Evolutionary conservation across 176 grass and related monocot genomes (phyloP).

Genomic region (Saccharum spontaneum): DNA sequence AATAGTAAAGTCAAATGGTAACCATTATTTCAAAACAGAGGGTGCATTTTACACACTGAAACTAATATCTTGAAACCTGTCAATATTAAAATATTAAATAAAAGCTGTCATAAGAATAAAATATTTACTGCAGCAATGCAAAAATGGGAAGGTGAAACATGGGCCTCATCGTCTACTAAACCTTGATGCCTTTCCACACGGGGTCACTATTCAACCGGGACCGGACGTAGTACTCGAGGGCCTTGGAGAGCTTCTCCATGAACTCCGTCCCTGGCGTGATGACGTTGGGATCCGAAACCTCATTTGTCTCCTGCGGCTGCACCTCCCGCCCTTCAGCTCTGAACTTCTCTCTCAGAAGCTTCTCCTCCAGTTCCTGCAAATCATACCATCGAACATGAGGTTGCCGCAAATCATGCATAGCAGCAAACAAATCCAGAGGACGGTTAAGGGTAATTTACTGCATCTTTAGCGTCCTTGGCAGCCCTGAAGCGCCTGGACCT

Average conservation of each 20-base stretch:
- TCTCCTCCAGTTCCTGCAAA: constrained; percentile 52
- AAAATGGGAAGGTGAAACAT: not conserved
- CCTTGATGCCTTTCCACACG: constrained; percentile 59
- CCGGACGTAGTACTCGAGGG: constrained; percentile 52
- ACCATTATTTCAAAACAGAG: not conserved
- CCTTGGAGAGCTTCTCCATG: constrained; percentile 62
- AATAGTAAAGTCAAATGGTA: no score
- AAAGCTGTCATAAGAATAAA: not conserved
- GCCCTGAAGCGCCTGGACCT: constrained; percentile 56
- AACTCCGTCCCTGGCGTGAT: constrained; percentile 73
- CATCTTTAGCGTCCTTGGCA: constrained; percentile 58
- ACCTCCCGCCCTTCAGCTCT: constrained; percentile 25
- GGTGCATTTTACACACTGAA: not conserved
- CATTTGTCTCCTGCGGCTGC: not conserved
- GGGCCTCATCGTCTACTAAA: not conserved
- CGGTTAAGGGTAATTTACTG: not conserved
- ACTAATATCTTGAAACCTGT: not conserved
- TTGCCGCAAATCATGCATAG: not conserved
- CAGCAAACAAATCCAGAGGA: no score
- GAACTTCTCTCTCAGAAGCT: constrained; percentile 28
- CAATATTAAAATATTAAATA: not conserved
- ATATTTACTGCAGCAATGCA: not conserved
- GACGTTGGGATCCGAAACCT: constrained; percentile 56
- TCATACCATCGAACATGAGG: not conserved
- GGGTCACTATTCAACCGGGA: constrained; percentile 44